These are phyloP conservation scores for Aureobasidium uvarum DNA, from an alignment of 2,329 filamentous ascomycete species.

Conservation along the genomic window DNA sequence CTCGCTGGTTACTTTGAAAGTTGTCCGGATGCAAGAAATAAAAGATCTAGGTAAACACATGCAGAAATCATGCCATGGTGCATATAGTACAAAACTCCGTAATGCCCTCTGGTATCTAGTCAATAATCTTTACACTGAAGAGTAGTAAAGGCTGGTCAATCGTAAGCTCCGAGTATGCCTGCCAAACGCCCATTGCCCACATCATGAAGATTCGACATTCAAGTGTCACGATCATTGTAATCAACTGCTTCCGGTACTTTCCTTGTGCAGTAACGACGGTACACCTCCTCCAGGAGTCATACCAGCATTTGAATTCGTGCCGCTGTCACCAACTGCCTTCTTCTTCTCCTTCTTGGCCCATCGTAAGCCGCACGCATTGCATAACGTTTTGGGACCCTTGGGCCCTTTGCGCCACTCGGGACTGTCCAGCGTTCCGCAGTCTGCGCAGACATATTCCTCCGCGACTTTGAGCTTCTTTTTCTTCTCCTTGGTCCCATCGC, in stretches of 20 bases:
- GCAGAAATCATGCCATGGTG: constrained; percentile 2
- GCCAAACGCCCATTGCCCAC: constrained; percentile 14
- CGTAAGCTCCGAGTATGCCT: constrained; percentile 13
- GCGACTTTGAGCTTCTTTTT: constrained; percentile 79
- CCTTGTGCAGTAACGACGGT: constrained; percentile 27
- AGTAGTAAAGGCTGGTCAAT: constrained; percentile 10
- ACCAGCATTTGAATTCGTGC: constrained; percentile 19
- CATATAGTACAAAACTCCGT: constrained; percentile 21
- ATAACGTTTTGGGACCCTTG: constrained; percentile 87
- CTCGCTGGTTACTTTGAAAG: background rate
- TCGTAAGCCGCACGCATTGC: constrained; percentile 78
- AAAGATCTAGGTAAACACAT: background rate
- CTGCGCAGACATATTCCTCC: constrained; percentile 91
- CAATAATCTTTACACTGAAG: constrained; percentile 15
- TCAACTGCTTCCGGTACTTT: constrained; percentile 28
- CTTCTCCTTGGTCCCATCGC: constrained; percentile 73
- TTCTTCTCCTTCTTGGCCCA: constrained; percentile 46
- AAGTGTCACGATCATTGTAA: background rate
- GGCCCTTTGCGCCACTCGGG: constrained; percentile 97
- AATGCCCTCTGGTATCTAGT: constrained; percentile 20
- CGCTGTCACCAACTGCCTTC: constrained; percentile 28
- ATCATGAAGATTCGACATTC: background rate
- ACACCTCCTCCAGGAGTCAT: constrained; percentile 24
- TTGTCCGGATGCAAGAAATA: background rate
- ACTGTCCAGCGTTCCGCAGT: constrained; percentile 91